Conservation (phyloP, 345 rosid species). For the Linum trigynum region DNA sequence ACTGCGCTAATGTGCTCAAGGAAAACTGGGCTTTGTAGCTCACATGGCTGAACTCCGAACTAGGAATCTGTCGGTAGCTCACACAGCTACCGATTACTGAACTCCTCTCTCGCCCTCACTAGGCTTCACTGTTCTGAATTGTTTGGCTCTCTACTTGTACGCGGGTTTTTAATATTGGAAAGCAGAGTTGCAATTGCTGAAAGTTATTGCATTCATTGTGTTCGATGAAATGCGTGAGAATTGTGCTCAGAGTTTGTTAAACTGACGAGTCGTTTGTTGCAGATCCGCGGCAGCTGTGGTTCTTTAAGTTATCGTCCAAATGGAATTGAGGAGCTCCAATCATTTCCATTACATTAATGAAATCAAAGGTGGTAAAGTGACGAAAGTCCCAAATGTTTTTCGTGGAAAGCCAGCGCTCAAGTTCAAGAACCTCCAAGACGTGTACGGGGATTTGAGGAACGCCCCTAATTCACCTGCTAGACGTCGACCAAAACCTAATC, state of each 20-base stretch:
- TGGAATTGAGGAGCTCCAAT: slow-evolving; percentile 47
- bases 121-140: background rate
- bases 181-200: background rate
- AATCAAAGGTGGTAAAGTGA: slow-evolving; percentile 27
- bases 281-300: background rate
- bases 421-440: slow-evolving; percentile 35
- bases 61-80: too few relatives aligned
- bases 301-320: slow-evolving; percentile 8
- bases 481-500: slow-evolving; percentile 20
- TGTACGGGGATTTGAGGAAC: slow-evolving; percentile 25
- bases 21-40: too few relatives aligned
- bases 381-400: slow-evolving; percentile 26
- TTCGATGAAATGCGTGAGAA: background rate
- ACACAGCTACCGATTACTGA: too few relatives aligned
- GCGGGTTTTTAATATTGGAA: background rate
- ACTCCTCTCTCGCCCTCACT: too few relatives aligned
- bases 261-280: background rate
- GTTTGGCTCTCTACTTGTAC: background rate
- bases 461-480: slow-evolving; percentile 12
- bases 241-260: background rate
- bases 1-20: too few relatives aligned
- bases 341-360: slow-evolving; percentile 41
- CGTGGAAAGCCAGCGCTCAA: slow-evolving; percentile 37
- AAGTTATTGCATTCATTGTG: background rate
- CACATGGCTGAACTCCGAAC: too few relatives aligned